Percentiles rank a stretch among this genome's conserved stretches.
phyloP scores from a whole-genome alignment of 2,329 filamentous ascomycete species.

The Daldinia sp. region DNA sequence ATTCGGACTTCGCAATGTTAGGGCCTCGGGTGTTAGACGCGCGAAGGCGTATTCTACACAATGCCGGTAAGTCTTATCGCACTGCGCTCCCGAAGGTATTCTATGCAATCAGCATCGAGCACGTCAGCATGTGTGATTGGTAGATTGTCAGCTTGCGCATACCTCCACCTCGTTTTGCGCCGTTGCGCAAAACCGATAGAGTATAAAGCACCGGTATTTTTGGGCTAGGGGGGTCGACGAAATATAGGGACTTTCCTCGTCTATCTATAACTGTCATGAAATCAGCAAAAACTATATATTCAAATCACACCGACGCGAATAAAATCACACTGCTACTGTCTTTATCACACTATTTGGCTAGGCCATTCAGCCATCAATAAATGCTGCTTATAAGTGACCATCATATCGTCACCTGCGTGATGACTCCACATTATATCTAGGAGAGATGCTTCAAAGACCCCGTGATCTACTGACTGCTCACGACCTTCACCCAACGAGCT shows the following conservation, averaged over 20 bases:
- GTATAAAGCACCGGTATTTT: conserved; percentile 32
- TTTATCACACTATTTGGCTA: conserved; percentile 9
- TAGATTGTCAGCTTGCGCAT: conserved; percentile 36
- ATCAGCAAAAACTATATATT: conserved; percentile 1
- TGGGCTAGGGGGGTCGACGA: conserved; percentile 1
- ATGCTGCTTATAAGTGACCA: conserved; percentile 29
- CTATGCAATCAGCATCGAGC: conserved; percentile 36
- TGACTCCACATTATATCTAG: conserved; percentile 39
- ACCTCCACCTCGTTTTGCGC: conserved; percentile 43
- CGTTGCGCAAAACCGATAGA: conserved; percentile 40
- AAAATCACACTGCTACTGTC: conserved; percentile 5
- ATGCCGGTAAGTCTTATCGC: conserved; percentile 19
- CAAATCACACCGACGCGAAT: not conserved
- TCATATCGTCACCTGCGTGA: conserved; percentile 37
- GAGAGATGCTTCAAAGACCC: conserved; percentile 45
- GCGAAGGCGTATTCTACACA: conserved; percentile 28
- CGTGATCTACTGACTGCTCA: conserved; percentile 34
- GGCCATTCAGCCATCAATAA: conserved; percentile 10
- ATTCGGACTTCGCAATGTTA: conserved; percentile 14
- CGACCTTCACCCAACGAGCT: conserved; percentile 11
- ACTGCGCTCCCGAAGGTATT: conserved; percentile 21
- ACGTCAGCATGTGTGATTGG: conserved; percentile 42
- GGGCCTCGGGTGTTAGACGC: conserved; percentile 8
- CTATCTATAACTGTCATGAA: conserved; percentile 7
- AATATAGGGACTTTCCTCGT: conserved; percentile 4